Base-by-base conservation (phyloP, 2,329 filamentous ascomycete species). In the Colletotrichum cuscutae region DNA sequence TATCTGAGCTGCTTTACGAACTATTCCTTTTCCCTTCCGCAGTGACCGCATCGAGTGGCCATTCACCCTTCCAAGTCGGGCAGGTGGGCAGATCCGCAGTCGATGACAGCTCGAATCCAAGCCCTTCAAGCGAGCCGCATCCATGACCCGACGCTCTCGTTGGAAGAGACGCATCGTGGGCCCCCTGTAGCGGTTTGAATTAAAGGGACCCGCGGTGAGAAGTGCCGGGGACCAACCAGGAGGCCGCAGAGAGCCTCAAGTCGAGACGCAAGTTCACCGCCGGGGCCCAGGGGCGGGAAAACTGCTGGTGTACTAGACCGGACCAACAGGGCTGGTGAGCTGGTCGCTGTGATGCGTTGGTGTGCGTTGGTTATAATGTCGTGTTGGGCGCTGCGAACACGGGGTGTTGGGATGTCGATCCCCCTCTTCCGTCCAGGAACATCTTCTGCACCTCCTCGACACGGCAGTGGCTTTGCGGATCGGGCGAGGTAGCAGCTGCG, bases 141-240 rank as follows among this genome's bases (percentile, higher is more conserved):
- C 52, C 42, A 49, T 49, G 42, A 49, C 3, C 19, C 30, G 62
- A 15, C 19, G 53, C 63, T 59, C 35, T 59, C 53, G 26, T 66
- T 66, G 53, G 63, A 49, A 59, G 53, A 35, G 35, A 37, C 30
- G 26, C n/a, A 42, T 46, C 69, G 32, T 42, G 42, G 58, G 42
- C 11, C 65, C 52, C 49, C 37, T 68, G 26, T 53, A 35, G 42
- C 65, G 54, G 61, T 37, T 73, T 73, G 71, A 73, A 73, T 71
- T 71, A 71, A 71, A 72, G 60, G 67, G 46, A 61, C 53, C 61
- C 37, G 35, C 15, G 56, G 56, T 24, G 37, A 63, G 24, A 54
- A 64, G 22, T 64, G 56, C 60, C 61, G 61, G 49, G 22, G 26
- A 52, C 66, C 71, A 73, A 73, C 67, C 71, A 71, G 32, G 8